Evolutionary conservation across 148 eudicot genomes (phyloP).

Genomic region (Polygonum aviculare): DNA sequence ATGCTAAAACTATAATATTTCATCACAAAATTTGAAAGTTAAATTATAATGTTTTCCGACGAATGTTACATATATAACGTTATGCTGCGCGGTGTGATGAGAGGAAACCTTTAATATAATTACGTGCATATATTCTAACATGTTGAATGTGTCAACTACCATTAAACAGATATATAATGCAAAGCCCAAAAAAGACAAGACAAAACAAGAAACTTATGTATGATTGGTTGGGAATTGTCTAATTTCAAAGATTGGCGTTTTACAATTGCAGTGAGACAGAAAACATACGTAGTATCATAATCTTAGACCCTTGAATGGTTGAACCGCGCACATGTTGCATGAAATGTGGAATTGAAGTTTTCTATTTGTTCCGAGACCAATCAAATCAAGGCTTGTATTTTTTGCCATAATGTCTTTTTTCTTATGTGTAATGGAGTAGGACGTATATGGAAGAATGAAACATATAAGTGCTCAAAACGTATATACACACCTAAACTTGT

Average conservation of each 20-base stretch:
- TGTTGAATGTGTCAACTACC: neutral
- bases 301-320: neutral
- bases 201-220: neutral
- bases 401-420: neutral
- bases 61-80: no score
- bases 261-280: neutral
- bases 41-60: no score
- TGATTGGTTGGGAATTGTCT: conserved; percentile 2
- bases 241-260: neutral
- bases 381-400: neutral
- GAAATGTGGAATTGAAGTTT: neutral
- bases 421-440: neutral
- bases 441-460: neutral
- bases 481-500: no score
- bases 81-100: neutral
- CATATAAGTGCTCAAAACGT: neutral
- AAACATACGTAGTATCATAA: neutral
- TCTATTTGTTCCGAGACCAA: neutral
- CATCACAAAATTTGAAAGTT: no score
- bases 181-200: neutral
- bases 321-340: neutral
- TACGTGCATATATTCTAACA: neutral
- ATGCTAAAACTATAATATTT: no score
- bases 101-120: neutral
- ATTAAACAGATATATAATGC: neutral